Base-by-base conservation (phyloP, 768 basidiomycete genomes). In the Tricholoma sp. region DNA sequence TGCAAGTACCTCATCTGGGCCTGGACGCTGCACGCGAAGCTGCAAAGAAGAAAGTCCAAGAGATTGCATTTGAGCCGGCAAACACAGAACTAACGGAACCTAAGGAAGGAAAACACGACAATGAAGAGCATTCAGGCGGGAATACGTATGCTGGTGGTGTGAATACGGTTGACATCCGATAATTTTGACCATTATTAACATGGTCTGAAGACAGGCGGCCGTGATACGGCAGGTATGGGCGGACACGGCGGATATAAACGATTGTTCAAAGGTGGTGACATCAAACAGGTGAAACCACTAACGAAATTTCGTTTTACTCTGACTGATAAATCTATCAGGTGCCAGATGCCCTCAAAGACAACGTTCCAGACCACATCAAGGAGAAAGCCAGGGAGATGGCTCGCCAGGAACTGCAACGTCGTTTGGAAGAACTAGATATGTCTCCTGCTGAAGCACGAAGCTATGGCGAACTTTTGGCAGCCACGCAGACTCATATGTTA, bases 171-270 rank as follows among this genome's bases (percentile, higher is more conserved):
- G 10, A 21, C 8, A 21, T 37, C 29, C 19, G 4, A 10, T 14
- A n/a, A 27, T 8, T 58, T 27, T 24, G 57, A 32, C 39, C 14
- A 16, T 4, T 16, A 55, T 45, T 57, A 16, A 49, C 52, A 21
- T 54, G 14, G 27, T 16, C 18, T 57, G 3, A 29, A 87, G 85
- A 82, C 81, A 27, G 85, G 85, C 29, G 85, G 85, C 7, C 73
- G 83, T 21, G 83, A 83, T 61, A 86, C 85, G 4, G 85, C 85
- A 7, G 85, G 85, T 1, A 69, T 85, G 59, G 85, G 85, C 2
- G 85, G 85, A 4, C 73, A 76, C n/a, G 85, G 84, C 8, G 85
- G 85, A 0, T 86, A 85, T 65, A 86, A 84, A 69, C 79, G 85
- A 11, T 64, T 85, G 0, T 84, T 78, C 67, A 83, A 83, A 61